Evolutionary conservation across 148 eudicot species (phyloP).

Genomic region (Selenicereus undatus): DNA sequence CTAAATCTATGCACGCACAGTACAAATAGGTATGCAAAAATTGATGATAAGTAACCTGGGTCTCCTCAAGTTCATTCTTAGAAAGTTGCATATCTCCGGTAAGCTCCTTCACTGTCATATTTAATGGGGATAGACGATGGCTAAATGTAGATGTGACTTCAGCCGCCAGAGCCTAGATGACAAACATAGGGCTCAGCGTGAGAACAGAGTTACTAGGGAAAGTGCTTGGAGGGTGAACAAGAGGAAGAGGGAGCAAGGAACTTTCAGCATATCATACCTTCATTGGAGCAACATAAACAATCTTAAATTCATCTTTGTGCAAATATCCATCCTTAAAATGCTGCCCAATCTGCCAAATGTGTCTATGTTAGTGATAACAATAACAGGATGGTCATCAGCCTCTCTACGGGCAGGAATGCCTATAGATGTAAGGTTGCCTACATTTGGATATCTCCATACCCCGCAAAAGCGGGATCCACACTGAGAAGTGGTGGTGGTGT

Average conservation of each 20-base stretch:
- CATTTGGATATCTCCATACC: no score
- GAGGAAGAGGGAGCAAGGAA: not conserved
- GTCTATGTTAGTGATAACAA: conserved; percentile 12
- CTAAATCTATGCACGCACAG: not conserved
- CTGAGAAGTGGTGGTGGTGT: no score
- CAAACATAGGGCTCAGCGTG: conserved; percentile 15
- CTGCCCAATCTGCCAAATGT: conserved; percentile 63
- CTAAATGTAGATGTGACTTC: conserved; percentile 93
- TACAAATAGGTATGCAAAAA: conserved; percentile 5
- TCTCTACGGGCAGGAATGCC: no score
- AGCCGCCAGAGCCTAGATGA: conserved; percentile 82
- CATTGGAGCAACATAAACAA: conserved; percentile 99
- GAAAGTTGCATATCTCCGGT: conserved; percentile 99
- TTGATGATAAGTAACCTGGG: conserved; percentile 58
- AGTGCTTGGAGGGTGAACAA: not conserved
- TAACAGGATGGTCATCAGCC: no score
- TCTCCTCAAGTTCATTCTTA: conserved; percentile 83
- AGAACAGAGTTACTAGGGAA: not conserved
- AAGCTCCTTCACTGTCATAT: conserved; percentile 88
- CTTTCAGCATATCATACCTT: conserved; percentile 46
- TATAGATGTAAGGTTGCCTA: no score
- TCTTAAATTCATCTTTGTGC: conserved; percentile 96
- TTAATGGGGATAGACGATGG: conserved; percentile 79
- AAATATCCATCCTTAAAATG: conserved; percentile 95
- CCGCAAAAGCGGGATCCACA: no score